Base-by-base conservation (phyloP, 2,329 filamentous ascomycete genomes). In the Exophiala lecanii-corni region DNA sequence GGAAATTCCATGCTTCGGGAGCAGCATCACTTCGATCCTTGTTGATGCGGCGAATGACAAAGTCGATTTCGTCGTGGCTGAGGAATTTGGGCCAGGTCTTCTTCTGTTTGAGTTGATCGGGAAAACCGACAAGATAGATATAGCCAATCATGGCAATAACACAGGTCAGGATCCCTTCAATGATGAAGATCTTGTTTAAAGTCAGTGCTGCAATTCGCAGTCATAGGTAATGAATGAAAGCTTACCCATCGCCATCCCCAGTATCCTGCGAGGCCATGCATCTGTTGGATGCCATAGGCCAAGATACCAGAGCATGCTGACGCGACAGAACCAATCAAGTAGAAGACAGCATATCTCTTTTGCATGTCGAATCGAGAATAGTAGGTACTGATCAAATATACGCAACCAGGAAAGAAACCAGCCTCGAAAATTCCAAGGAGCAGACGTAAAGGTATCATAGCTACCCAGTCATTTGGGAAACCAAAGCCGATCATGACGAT, bases 361-460 rank as follows among this genome's bases (percentile, higher is more conserved):
- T 64, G 56, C 55, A 65, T 56, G 35, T 65, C 62, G 51, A 50
- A 48, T 48, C 37, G 31, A 15, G 39, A 26, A 21, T 50, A 47
- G 37, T 45, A 50, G 23, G 32, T 38, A 13, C 40, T 41, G 25
- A 87, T 71, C 5, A 87, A 66, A 56, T 86, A 86, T 0, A 84
- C 79, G 36, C 76, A 82, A 40, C 76, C 76, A 0, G 82, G 82
- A 62, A 86, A 87, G 63, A 82, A 86, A 0, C 82, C 69, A 33
- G 61, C 76, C 59, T 86, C 82, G 16, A 85, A 71, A 2, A 82
- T 48, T 36, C 82, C 82, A n/a, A 84, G 69, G 1, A 86, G 33
- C 7, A 40, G 21, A 13, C 55, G 38, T n/a, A 59, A 35, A 17
- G 39, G 51, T 25, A 50, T 46, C 52, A 59, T 52, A 18, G 50